Base-by-base conservation (phyloP, 2,329 filamentous ascomycete genomes). In the Nakataea oryzae region DNA sequence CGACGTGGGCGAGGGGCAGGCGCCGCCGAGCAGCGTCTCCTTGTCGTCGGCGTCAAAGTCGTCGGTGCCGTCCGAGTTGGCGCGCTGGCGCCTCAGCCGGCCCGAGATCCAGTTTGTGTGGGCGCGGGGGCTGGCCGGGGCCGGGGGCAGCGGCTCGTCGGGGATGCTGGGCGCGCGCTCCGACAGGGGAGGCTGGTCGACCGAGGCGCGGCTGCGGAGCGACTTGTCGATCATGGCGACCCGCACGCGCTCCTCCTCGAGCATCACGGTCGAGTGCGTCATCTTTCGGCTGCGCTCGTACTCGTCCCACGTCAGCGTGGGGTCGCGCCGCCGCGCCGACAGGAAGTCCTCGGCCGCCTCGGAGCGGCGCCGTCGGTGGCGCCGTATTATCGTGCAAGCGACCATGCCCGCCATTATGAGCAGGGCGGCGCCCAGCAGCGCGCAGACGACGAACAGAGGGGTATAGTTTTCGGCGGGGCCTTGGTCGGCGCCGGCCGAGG, bases 231-330 rank as follows among this genome's bases (percentile, higher is more conserved):
- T 66, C 24, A 69, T 66, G 50, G 57, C 62, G 57, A 58, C 62
- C 13, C 67, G 66, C 61, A 66, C 65, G n/a, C 65, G 24, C 30
- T 68, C 67, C 26, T 67, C 66, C 30, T 67, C 67, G 29, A 66
- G 59, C 7, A 68, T 27, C 17, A 68, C 28, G 8, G 64, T 63
- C 5, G 67, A 68, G 21, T 61, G 63, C 17, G 64, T 67, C 47
- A 66, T 61, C 29, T 64, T 65, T 54, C 62, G 58, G 28, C 64
- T 62, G 26, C 65, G 62, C 26, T 62, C 62, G 54, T 67, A 65
- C 47, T 68, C 66, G 11, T 65, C 64, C 67, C 67, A 68, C 8
- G 66, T 66, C 13, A 69, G 61, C 27, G 60, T 62, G 12, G 67
- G 66, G 47, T 69, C 63, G 34, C 64, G 67, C 12, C 62, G 54